These are phyloP conservation scores for Micractinium sp. DNA, from an alignment of 139 green algal species.

Conservation along the genomic window DNA sequence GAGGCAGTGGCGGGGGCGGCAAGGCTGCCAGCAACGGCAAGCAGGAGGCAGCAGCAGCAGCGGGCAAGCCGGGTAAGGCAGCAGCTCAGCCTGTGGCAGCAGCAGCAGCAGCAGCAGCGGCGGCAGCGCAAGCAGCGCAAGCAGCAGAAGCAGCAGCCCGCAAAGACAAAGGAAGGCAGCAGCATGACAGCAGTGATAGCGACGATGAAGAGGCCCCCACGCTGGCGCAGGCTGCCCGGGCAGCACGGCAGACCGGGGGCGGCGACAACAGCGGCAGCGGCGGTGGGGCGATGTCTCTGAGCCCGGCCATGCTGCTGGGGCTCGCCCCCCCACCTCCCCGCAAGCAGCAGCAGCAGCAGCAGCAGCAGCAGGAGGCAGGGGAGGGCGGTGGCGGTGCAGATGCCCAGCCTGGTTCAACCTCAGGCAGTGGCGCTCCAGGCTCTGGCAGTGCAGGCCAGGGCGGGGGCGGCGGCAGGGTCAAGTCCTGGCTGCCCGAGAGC, in stretches of 20 bases:
- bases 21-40: not conserved
- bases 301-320: not conserved
- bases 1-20: not conserved
- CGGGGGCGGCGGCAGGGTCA: not conserved
- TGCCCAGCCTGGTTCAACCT: not conserved
- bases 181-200: slow-evolving; percentile 20
- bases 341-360: not conserved
- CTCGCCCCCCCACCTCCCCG: not conserved
- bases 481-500: slow-evolving; percentile 16
- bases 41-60: not conserved
- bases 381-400: not conserved
- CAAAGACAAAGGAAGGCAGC: too few species aligned
- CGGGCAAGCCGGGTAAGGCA: not conserved
- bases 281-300: not conserved
- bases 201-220: not conserved
- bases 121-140: not conserved
- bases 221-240: not conserved
- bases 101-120: not conserved
- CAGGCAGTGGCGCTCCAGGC: too few species aligned
- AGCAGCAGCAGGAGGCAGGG: not conserved
- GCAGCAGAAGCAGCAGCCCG: not conserved
- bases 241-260: not conserved
- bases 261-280: not conserved
- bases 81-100: not conserved
- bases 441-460: not conserved